Conservation (phyloP, 192 early-diverging fungal species). For the Backusella psychrophila region DNA sequence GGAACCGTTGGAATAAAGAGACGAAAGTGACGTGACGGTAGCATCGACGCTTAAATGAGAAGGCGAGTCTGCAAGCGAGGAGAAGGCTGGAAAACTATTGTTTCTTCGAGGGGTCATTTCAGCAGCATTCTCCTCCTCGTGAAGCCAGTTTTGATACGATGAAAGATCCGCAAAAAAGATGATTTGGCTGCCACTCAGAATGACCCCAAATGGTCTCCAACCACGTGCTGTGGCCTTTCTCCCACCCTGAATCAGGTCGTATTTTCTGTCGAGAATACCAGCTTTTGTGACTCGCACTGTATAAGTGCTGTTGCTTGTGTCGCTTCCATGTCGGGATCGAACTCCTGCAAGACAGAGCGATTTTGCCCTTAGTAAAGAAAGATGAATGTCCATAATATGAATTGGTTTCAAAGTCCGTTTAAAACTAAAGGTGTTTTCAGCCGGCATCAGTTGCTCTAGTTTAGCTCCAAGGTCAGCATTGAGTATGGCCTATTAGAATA, state of each 20-base stretch:
- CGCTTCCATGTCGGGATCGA: slow-evolving; percentile 6
- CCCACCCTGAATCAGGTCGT: slow-evolving; percentile 64
- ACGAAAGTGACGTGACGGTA: neutral
- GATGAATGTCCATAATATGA: slow-evolving; percentile 28
- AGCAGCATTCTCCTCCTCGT: neutral
- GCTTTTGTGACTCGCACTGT: slow-evolving; percentile 54
- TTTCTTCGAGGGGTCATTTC: neutral
- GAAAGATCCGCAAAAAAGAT: slow-evolving; percentile 65
- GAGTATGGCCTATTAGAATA: neutral
- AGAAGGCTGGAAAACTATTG: slow-evolving; percentile 6
- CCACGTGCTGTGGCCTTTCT: slow-evolving; percentile 62
- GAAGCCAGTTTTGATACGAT: slow-evolving; percentile 48
- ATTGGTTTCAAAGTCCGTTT: slow-evolving; percentile 20
- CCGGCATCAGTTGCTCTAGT: slow-evolving; percentile 33
- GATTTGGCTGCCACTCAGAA: slow-evolving; percentile 74
- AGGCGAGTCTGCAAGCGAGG: slow-evolving; percentile 7
- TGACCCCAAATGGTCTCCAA: slow-evolving; percentile 76
- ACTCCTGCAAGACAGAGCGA: slow-evolving; percentile 37
- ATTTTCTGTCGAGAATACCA: slow-evolving; percentile 71
- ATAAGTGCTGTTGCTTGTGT: slow-evolving; percentile 11
- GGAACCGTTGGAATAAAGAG: slow-evolving; percentile 5
- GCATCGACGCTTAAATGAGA: slow-evolving; percentile 7
- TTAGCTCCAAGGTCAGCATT: slow-evolving; percentile 20
- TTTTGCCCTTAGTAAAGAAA: slow-evolving; percentile 23
- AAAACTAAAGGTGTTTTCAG: slow-evolving; percentile 32